Conservation (phyloP, 2,329 filamentous ascomycete genomes). For the Penicillium freii region DNA sequence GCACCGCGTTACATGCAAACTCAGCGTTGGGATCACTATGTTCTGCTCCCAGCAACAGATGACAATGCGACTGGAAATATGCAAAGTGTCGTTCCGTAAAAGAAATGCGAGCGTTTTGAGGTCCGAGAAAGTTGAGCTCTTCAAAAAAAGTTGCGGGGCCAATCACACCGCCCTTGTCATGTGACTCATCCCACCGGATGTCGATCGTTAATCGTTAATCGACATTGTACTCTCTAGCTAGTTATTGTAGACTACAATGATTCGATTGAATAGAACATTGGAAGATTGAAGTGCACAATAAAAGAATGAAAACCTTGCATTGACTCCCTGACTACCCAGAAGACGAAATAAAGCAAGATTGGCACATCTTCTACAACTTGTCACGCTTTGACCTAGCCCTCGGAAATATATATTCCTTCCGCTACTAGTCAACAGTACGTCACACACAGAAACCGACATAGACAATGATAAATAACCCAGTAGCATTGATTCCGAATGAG, state of each 20-base stretch:
- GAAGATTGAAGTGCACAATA: background rate
- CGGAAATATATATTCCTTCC: slow-evolving; percentile 18
- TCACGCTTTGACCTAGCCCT: slow-evolving; percentile 1
- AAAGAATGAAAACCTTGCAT: slow-evolving; percentile 10
- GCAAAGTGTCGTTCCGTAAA: background rate
- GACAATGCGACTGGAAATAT: background rate
- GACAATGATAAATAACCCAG: slow-evolving; percentile 15
- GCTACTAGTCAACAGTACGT: background rate
- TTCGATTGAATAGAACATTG: background rate
- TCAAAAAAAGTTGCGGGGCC: slow-evolving; percentile 28
- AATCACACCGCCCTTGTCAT: slow-evolving; percentile 19
- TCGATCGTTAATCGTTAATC: background rate
- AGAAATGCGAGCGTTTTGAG: slow-evolving; percentile 2
- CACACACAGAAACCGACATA: slow-evolving; percentile 8
- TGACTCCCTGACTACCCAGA: slow-evolving; percentile 18
- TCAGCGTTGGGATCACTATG: too few species aligned
- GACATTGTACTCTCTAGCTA: background rate
- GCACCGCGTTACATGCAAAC: background rate
- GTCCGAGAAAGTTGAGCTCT: slow-evolving; percentile 21
- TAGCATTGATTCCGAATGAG: slow-evolving; percentile 24
- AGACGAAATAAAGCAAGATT: slow-evolving; percentile 14
- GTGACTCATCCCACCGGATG: slow-evolving; percentile 4
- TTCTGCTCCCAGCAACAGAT: background rate
- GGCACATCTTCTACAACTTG: slow-evolving; percentile 16
- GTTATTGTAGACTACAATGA: background rate